Base-by-base conservation (phyloP, 1,139 yeast genomes). In the Candida sanyaensis region DNA sequence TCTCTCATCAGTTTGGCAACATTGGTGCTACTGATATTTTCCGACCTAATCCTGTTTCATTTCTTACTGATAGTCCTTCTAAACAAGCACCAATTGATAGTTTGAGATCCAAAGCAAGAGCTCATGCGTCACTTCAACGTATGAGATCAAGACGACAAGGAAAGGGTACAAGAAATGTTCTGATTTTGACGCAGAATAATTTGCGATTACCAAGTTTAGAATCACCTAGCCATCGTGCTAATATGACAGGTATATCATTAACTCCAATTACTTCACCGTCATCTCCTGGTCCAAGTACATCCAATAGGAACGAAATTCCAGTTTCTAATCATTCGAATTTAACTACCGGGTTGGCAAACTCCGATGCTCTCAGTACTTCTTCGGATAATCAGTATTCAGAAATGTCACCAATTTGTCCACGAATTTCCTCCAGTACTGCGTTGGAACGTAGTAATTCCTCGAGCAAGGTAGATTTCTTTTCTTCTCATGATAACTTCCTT, bases 111-210 rank as follows among this genome's bases (percentile, higher is more conserved):
- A 72, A 75, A 38, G 88, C 83, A 54, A 68, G 88, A 54, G 88
- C 88, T 0, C 84, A 82, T 59, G 88, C 88, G 0, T 83, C 88
- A 0, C 64, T 85, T 37, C 77, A 81, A 51, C 71, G 91, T 63
- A 82, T 84, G 76, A 74, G 81, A 52, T 79, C 81, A 34, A 69
- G 88, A 50, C 66, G 88, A 49, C 77, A 77, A 58, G 80, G 83
- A 48, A 80, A 77, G 55, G 75, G 81, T 32, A 68, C 72, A 6
- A 52, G 66, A 42, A 68, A 66, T 46, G 59, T 65, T 4, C 69
- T 62, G 65, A 60, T 64, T 28, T 55, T 64, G 2, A 66, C 54
- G 3, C 52, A 64, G 32, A 61, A 53, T 39, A 60, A 58, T 42
- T 52, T 57, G 32, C 56, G 62, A 43, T 46, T 66, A 12, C 67